Evolutionary conservation across 116 monocot species (phyloP), one percentile per base, ranked within the genome.

Genomic region (Cymodocea nodosa): DNA sequence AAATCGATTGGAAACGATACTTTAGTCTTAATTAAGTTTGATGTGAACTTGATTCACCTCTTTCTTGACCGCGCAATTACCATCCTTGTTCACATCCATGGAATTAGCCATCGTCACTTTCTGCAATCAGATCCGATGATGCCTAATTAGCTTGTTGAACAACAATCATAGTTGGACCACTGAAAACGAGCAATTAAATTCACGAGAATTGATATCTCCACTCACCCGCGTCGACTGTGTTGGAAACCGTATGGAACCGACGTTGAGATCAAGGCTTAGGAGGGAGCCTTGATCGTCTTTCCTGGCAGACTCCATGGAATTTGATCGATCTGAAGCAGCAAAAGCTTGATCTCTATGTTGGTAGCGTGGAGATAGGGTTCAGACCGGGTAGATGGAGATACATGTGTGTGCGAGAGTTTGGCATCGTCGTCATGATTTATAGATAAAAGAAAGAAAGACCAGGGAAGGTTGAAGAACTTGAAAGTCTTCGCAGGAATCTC

Each of bases 91-190:
- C 19, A 40, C 64, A 19, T 64, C 49, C 22, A 23, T 50, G 19
- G 44, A 64, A 64, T 50, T 48, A 15, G 18, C 39, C 44, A 50
- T 35, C 49, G 3, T 10, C 48, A 23, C 65, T 15, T 65, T 65
- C 50, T 65, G 50, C 65, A 65, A 51, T 30, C 30, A 13, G 23
- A 48, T 12, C 65, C 50, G 19, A 65, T 5, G 19, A 37, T 16
- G n/a, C 36, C 16, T 61, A 39, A 39, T 35, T 16, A 23, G 13
- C 7, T 4, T 15, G 23, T 53, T 53, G 20, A 35, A 4, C n/a
- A n/a, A 39, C 49, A 87, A 78, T 35, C 87, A 81, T 9, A 91
- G 64, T 15, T 80, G 74, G 1, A 68, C 56, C 52, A 87, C 12
- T 44, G 44, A 7, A 44, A 44, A 10, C 7, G 44, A 44, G 30